Evolutionary conservation across 2,329 filamentous ascomycete species (phyloP), one percentile per base, ranked within the genome.

Genomic region (Ploettnerulaceae sp.): DNA sequence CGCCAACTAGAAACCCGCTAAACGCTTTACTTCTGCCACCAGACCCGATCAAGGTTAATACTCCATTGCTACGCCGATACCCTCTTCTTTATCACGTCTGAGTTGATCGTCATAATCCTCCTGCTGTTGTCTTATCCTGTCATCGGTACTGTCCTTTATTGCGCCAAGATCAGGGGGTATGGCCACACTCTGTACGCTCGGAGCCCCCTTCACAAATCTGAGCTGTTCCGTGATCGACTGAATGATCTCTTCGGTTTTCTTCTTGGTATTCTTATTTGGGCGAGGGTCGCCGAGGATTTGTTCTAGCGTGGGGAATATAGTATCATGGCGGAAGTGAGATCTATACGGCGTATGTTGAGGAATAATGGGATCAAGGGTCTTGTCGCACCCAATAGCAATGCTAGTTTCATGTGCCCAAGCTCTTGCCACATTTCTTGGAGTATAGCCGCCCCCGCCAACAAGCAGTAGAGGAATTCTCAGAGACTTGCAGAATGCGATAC

Each of bases 351-450:
- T 81, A 59, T 94, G 82, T 26, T 78, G 69, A 0, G 93, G 91
- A 21, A 97, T 83, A 9, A 80, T 76, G 14, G 84, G 77, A 63
- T 74, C 71, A 53, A 96, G 83, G 47, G 79, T 77, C 53, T 84
- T 75, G 50, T 85, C 75, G 47, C 81, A 82, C 56, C 83, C 82
- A 53, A 94, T 86, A 50, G 89, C 89, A 57, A 97, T 88, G 51
- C 86, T 86, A 9, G 93, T 98, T 70, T 98, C 93, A 68, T 95
- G 91, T 18, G 90, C 89, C 93, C 93, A 98, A 22, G 91, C 89
- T 44, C 93, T 85, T 32, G 93, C 93, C 5, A 98, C 93, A 61
- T 98, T 98, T 55, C 91, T 81, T 4, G 93, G 90, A 11, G 93
- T 98, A 68, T 98, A 98, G 21, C 93, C 93, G 47, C 93, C 93